These are phyloP conservation scores for Trichophyton equinum DNA, from an alignment of 2,329 filamentous ascomycete genomes.

Conservation along the genomic window DNA sequence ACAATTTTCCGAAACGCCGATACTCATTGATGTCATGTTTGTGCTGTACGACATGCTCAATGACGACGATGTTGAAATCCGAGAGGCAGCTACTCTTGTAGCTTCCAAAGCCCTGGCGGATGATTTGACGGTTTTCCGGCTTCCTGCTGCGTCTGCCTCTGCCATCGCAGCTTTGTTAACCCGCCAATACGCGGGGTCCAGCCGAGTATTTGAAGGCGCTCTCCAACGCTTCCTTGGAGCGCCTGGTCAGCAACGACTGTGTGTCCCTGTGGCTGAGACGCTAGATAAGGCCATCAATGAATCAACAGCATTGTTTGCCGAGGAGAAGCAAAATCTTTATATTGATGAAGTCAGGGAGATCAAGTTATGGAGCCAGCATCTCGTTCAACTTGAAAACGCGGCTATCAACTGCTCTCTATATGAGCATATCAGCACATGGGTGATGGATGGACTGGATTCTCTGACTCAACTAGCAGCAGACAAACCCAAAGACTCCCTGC, in stretches of 20 bases:
- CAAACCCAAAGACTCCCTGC: conserved; percentile 45
- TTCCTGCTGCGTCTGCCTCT: conserved; percentile 39
- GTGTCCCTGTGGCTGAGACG: conserved; percentile 17
- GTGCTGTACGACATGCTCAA: conserved; percentile 64
- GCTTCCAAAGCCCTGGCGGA: conserved; percentile 26
- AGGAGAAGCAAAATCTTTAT: conserved; percentile 93
- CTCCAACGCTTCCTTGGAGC: conserved; percentile 30
- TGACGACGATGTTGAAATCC: conserved; percentile 86
- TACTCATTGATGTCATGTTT: conserved; percentile 46
- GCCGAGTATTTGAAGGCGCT: conserved; percentile 24
- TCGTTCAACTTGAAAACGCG: conserved; percentile 27
- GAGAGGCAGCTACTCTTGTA: conserved; percentile 45
- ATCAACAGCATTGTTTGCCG: conserved; percentile 53
- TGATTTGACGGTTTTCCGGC: conserved; percentile 14
- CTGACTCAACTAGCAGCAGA: conserved; percentile 20
- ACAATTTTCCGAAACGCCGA: conserved; percentile 16
- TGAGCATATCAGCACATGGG: conserved; percentile 21
- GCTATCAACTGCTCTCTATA: conserved; percentile 13
- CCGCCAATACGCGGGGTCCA: conserved; percentile 23
- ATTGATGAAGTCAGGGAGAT: conserved; percentile 69
- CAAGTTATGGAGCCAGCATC: conserved; percentile 50
- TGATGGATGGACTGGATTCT: conserved; percentile 21
- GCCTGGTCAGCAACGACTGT: conserved; percentile 15
- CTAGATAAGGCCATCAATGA: conserved; percentile 28
- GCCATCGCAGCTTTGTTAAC: conserved; percentile 27